Conservation (phyloP, 495 filamentous ascomycete genomes). For the Tuber indicum region DNA sequence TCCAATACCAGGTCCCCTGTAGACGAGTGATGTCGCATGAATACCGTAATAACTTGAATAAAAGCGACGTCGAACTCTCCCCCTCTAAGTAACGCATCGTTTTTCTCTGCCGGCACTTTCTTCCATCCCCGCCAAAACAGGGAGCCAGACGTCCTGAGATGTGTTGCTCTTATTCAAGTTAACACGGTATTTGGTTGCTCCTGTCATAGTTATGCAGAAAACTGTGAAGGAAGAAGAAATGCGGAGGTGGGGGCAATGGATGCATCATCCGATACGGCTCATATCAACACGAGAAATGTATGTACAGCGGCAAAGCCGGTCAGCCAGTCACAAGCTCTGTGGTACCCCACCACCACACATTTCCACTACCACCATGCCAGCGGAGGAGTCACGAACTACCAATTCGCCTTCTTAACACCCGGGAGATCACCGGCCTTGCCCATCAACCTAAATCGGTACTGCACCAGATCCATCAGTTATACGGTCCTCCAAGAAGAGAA, state of each 20-base stretch:
- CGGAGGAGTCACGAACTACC: slow-evolving; percentile 53
- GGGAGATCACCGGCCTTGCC: slow-evolving; percentile 82
- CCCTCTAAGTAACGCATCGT: too few relatives aligned
- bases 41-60: not conserved
- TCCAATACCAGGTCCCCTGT: not conserved
- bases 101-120: too few relatives aligned
- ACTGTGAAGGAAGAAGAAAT: not conserved
- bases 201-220: not conserved
- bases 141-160: too few relatives aligned
- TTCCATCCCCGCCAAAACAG: too few relatives aligned
- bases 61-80: too few relatives aligned
- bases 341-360: not conserved
- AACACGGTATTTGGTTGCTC: not conserved
- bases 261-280: not conserved
- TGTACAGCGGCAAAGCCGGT: not conserved
- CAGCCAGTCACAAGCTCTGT: not conserved
- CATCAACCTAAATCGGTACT: slow-evolving; percentile 90
- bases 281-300: not conserved
- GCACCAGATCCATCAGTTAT: slow-evolving; percentile 39
- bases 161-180: too few relatives aligned
- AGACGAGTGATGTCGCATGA: not conserved
- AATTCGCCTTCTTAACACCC: slow-evolving; percentile 91
- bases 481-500: not conserved
- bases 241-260: not conserved
- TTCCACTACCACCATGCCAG: not conserved